These are phyloP conservation scores for Yamadazyma atmosphaerica DNA, from an alignment of 1,139 yeast species.

Conservation along the genomic window DNA sequence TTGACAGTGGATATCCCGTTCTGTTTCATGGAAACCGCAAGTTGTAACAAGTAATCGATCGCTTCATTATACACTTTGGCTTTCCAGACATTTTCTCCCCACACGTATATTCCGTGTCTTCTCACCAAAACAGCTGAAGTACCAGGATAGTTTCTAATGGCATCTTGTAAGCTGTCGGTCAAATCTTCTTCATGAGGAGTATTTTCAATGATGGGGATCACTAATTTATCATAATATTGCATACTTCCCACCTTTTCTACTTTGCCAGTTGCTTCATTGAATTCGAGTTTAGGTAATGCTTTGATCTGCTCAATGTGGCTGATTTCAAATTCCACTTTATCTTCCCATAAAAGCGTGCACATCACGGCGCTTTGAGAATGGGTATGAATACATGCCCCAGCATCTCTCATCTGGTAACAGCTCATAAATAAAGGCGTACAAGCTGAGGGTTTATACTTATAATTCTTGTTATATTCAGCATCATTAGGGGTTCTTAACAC, in stretches of 20 bases:
- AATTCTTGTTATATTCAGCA: slow-evolving; percentile 39
- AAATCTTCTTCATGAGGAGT: slow-evolving; percentile 87
- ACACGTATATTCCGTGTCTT: slow-evolving; percentile 91
- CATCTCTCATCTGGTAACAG: slow-evolving; percentile 68
- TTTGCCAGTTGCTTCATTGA: slow-evolving; percentile 38
- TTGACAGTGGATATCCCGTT: slow-evolving; percentile 52
- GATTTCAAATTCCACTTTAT: slow-evolving; percentile 65
- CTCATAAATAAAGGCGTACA: slow-evolving; percentile 88
- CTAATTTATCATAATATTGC: slow-evolving; percentile 71
- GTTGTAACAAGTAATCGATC: slow-evolving; percentile 80
- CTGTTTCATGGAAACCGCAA: slow-evolving; percentile 78
- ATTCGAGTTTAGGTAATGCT: slow-evolving; percentile 64
- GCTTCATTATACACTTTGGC: slow-evolving; percentile 94
- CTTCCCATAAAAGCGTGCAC: slow-evolving; percentile 67
- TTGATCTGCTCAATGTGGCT: slow-evolving; percentile 89
- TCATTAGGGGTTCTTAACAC: slow-evolving; percentile 62
- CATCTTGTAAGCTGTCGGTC: slow-evolving; percentile 63
- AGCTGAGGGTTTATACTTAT: slow-evolving; percentile 79
- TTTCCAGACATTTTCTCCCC: slow-evolving; percentile 94
- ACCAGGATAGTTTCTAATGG: slow-evolving; percentile 67
- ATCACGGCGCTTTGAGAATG: slow-evolving; percentile 89
- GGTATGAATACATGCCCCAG: slow-evolving; percentile 95
- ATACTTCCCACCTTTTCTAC: slow-evolving; percentile 65
- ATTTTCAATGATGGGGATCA: slow-evolving; percentile 88
- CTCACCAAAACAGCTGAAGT: slow-evolving; percentile 87